These are phyloP conservation scores for Tetrahymena malaccensis DNA, from an alignment of 73 alveolate species.

Conservation along the genomic window DNA sequence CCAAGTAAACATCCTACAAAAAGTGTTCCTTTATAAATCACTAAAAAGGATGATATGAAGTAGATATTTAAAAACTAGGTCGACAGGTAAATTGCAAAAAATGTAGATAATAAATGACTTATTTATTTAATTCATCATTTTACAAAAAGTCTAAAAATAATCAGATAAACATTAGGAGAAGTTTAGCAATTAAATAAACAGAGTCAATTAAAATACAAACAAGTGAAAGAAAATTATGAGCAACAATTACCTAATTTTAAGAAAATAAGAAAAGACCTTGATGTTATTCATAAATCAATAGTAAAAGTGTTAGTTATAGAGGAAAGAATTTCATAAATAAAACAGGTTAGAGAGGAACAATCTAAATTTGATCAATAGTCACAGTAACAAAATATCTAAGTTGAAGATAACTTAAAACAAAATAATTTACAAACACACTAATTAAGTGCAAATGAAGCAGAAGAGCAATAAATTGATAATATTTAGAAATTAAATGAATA, in stretches of 20 bases:
- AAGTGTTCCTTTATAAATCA: not conserved
- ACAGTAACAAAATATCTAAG: no score
- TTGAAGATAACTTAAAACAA: not conserved
- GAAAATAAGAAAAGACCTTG: not conserved
- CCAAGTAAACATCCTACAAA: not conserved
- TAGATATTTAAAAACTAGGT: not conserved
- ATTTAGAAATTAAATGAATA: not conserved
- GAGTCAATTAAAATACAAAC: not conserved
- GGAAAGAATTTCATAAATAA: not conserved
- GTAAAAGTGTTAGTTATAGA: not conserved
- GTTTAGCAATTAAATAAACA: not conserved
- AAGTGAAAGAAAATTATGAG: not conserved
- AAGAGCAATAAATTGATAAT: not conserved
- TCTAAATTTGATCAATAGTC: not conserved
- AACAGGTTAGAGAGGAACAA: not conserved
- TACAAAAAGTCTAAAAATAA: not conserved
- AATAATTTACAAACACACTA: no score
- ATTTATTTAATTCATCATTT: no score
- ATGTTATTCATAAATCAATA: not conserved
- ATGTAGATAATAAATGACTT: no score
- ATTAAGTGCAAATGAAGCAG: no score
- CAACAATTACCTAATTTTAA: not conserved
- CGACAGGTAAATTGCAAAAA: not conserved
- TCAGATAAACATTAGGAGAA: not conserved
- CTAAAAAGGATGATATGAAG: not conserved